Evolutionary conservation across 345 rosid species (phyloP).

Genomic region (Crucihimalaya himalaica): DNA sequence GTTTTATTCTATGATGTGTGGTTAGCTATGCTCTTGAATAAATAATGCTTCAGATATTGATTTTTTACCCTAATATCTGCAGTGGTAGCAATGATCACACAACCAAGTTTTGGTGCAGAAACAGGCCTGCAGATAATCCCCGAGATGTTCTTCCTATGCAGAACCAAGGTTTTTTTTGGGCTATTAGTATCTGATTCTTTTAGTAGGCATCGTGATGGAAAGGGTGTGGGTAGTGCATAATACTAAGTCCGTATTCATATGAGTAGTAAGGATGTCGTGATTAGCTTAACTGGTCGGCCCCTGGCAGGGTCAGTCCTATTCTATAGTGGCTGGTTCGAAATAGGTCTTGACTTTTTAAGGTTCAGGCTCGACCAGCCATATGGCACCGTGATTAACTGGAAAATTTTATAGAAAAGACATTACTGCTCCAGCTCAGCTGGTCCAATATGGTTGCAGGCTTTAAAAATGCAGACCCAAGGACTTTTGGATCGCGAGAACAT

Average conservation of each 20-base stretch:
- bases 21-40: slow-evolving; percentile 13
- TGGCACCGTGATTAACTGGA: neutral
- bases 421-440: neutral
- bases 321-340: slow-evolving; percentile 4
- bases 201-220: slow-evolving; percentile 2
- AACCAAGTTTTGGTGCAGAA: slow-evolving; percentile 98
- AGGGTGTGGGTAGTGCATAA: slow-evolving; percentile 7
- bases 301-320: slow-evolving; percentile 2
- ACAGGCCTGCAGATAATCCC: slow-evolving; percentile 91
- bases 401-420: neutral
- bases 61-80: slow-evolving; percentile 44
- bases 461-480: neutral
- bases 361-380: too few species aligned
- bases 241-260: slow-evolving; percentile 2
- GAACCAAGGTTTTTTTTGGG: slow-evolving; percentile 60
- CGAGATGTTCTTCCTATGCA: slow-evolving; percentile 78
- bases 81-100: slow-evolving; percentile 97
- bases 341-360: neutral
- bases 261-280: slow-evolving; percentile 17
- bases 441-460: neutral
- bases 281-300: slow-evolving; percentile 3
- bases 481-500: neutral
- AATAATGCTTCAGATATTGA: slow-evolving; percentile 25
- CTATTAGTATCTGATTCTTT: neutral
- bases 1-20: neutral